Evolutionary conservation across 805 yeast genomes (phyloP).

Genomic region (Kodamaea fukazawae): DNA sequence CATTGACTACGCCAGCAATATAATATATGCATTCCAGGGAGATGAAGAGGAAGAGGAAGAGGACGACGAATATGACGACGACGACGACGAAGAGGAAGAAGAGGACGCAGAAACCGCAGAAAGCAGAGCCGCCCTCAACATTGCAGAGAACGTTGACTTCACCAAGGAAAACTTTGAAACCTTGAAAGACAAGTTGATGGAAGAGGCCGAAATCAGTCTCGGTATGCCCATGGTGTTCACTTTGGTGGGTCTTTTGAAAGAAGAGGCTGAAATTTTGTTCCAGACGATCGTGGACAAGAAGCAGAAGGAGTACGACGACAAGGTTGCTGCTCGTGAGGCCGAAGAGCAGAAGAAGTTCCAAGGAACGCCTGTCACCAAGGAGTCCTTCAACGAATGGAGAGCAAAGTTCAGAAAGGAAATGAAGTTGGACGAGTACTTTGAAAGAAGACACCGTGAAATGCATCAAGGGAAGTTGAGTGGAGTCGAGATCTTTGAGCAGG

Average conservation of each 20-base stretch:
- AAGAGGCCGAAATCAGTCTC: constrained; percentile 70
- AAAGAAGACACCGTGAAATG: constrained; percentile 49
- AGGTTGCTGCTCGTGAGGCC: constrained; percentile 61
- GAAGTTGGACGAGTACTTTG: constrained; percentile 61
- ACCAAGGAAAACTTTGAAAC: constrained; percentile 44
- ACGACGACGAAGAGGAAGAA: constrained; percentile 42
- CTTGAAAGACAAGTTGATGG: constrained; percentile 41
- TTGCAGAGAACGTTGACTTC: constrained; percentile 60
- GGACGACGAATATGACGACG: constrained; percentile 42
- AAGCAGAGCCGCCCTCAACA: constrained; percentile 42
- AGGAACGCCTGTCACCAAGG: constrained; percentile 86
- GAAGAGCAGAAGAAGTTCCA: constrained; percentile 86
- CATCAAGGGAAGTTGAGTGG: constrained; percentile 84
- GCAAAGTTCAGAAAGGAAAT: constrained; percentile 64
- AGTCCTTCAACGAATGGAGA: constrained; percentile 75
- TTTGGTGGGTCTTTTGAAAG: constrained; percentile 72
- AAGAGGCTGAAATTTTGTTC: constrained; percentile 70
- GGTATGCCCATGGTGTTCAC: constrained; percentile 95
- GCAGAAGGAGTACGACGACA: constrained; percentile 59
- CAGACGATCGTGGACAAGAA: constrained; percentile 50
- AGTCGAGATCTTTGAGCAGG: constrained; percentile 83
- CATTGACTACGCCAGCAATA: constrained; percentile 26
- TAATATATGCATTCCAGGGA: constrained; percentile 21
- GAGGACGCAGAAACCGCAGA: constrained; percentile 24
- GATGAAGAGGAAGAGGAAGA: constrained; percentile 34